Base-by-base conservation (phyloP, 805 yeast species). In the Candida boidinii region DNA sequence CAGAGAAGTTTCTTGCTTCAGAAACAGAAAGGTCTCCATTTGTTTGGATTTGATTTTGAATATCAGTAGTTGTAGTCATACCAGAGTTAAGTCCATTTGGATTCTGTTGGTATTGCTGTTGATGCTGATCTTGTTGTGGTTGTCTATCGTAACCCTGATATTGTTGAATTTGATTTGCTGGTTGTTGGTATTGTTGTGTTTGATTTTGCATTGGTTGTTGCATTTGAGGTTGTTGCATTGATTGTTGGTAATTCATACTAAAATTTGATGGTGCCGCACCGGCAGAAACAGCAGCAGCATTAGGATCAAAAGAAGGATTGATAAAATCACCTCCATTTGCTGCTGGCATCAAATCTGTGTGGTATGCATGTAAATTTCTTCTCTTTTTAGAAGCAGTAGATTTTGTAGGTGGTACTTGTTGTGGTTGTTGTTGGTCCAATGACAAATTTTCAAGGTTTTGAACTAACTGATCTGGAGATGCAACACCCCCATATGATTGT, bases 11-110 rank as follows among this genome's bases (percentile, higher is more conserved):
- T 36, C 66, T 43, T 47, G 54, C 50, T 14, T 48, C 54, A 3
- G 62, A 61, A 23, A 64, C 53, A 3, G 66, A 56, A n/a, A 66
- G 58, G n/a, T 42, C 45, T 21, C 46, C 51, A 3, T 12, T n/a
- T 23, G 25, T 8, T 6, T 19, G 21, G 21, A 6, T 8, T 7
- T 19, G 21, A 19, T 8, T 6, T 19, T 19, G 21, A 6, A 19
- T 19, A 19, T 19, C 21, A 7, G 6, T 6, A 19, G 8, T 7
- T n/a, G n/a, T n/a, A n/a, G n/a, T 19, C 21, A 19, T 19, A 19
- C 21, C 9, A 7, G 6, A 9, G 9, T 7, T 9, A 19, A 9
- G 21, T 19, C 8, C 21, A 19, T 19, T 19, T 19, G 21, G 13
- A 22, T 18, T n/a, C 17, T 20, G 20, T 6, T 6, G 36, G 7